Base-by-base conservation (phyloP, 495 filamentous ascomycete genomes). In the Parathielavia appendiculata region DNA sequence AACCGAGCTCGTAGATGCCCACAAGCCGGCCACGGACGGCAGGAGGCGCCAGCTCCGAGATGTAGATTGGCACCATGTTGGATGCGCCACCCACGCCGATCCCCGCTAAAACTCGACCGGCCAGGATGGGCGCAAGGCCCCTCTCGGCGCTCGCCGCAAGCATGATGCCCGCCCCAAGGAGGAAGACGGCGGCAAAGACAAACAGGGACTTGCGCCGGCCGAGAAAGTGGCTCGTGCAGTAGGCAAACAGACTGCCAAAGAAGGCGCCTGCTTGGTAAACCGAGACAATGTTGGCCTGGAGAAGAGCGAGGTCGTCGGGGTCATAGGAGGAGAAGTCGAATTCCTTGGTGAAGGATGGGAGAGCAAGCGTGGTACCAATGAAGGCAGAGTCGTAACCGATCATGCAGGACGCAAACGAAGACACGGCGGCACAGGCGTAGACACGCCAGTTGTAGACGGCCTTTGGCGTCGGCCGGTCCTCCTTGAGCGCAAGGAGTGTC, bases 371-470 rank as follows among this genome's bases (percentile, higher is more conserved):
- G 8, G 80, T 85, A 57, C 86, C 86, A 51, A 88, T 88, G 73
- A 89, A 89, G 54, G 84, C 82, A 56, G 78, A 80, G 61, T 86
- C 85, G 66, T 87, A 89, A 38, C 86, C 86, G 62, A 86, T 88
- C 81, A 83, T 87, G 59, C 83, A 85, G 60, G 86, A 81, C 60
- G 84, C 85, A 60, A 85, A 87, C 39, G 83, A 84, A 32, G 85
- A 85, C 39, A 87, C 74, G 30, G 75, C 71, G 6, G 85, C 83
- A 46, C 78, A 81, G 20, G 73, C 67, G 62, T 86, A 90, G 46
- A 90, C 79, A 39, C 84, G 75, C 86, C 86, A 90, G 74, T 90
- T 90, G 79, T 89, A 90, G 63, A 90, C 86, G 44, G 76, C 73
- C 55, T 73, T 71, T 1, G 84, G 84, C 63, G 85, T 86, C 32